phyloP scores from a whole-genome alignment of 1,139 yeast species.

The Debaryomyces udenii region DNA sequence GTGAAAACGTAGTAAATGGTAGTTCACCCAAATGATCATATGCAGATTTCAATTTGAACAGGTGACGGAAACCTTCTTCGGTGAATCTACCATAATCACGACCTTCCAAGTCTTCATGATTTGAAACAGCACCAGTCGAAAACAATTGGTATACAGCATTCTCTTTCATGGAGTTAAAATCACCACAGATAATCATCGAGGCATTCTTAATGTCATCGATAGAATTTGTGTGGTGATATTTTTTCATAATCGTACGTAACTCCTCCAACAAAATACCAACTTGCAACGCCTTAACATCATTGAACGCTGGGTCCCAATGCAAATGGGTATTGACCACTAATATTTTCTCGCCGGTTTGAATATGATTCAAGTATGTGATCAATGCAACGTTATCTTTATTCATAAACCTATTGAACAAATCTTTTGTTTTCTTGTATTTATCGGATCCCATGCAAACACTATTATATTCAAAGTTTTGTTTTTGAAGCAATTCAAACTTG shows the following conservation, averaged over 20 bases:
- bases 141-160: conserved; percentile 93
- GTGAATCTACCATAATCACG: conserved; percentile 92
- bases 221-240: conserved; percentile 48
- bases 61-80: conserved; percentile 83
- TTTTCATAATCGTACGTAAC: conserved; percentile 64
- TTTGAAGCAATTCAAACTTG: conserved; percentile 71
- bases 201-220: conserved; percentile 62
- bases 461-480: conserved; percentile 81
- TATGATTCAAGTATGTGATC: conserved; percentile 75
- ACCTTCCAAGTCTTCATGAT: conserved; percentile 81
- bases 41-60: conserved; percentile 80
- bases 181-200: conserved; percentile 89
- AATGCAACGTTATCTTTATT: conserved; percentile 93
- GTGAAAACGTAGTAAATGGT: conserved; percentile 93
- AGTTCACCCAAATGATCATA: conserved; percentile 84
- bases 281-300: conserved; percentile 95
- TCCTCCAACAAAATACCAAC: conserved; percentile 91
- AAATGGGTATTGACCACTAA: conserved; percentile 89
- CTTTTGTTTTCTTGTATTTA: conserved; percentile 90
- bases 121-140: conserved; percentile 72
- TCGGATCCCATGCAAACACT: conserved; percentile 86
- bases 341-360: conserved; percentile 68
- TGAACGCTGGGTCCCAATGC: conserved; percentile 97
- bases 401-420: conserved; percentile 93
- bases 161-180: conserved; percentile 84